Base-by-base conservation (phyloP, 441 rosid species). In the Brassica hybrid region DNA sequence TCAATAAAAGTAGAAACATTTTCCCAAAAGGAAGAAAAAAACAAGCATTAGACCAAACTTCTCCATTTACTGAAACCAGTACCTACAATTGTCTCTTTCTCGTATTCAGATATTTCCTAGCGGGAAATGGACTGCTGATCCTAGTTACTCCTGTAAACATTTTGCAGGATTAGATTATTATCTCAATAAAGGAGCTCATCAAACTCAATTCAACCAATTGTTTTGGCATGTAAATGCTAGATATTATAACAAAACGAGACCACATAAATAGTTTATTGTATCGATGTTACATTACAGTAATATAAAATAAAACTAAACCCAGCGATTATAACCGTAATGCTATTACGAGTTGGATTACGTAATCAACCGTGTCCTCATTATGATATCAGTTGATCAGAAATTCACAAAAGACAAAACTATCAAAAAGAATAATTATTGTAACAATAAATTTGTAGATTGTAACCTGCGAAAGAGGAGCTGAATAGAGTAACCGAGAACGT, bases 391-490 rank as follows among this genome's bases (percentile, higher is more conserved):
- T 58, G n/a, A 10, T 58, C 62, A 17, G 61, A 18, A 19, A 10
- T 9, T 61, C 14, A 63, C 67, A 38, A 23, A 23, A 5, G 10
- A 63, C 67, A 38, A 23, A 23, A 5, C 8, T 59, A 12, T 59
- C 34, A 23, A 23, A 30, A 11, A 21, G 30, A 1, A 11, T 58
- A 58, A 11, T 10, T 58, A 11, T 1, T 23, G 11, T 59, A 6
- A 19, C 34, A 58, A 19, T 11, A 58, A 58, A 21, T 11, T 19
- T 34, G 7, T 36, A 36, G 11, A 61, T 1, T 2, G 11, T 30
- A 43, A 94, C 99, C 94, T 88, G 85, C 13, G 99, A 98, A 41
- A 95, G 77, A 19, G 99, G 99, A 95, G 98, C 80, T 95, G 99
- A 2, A 98, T 95, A 23, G 96, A 73, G 86, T 88, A 95, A 68